phyloP scores from a whole-genome alignment of 108 stramenopile species.

The Tribonema minus region DNA sequence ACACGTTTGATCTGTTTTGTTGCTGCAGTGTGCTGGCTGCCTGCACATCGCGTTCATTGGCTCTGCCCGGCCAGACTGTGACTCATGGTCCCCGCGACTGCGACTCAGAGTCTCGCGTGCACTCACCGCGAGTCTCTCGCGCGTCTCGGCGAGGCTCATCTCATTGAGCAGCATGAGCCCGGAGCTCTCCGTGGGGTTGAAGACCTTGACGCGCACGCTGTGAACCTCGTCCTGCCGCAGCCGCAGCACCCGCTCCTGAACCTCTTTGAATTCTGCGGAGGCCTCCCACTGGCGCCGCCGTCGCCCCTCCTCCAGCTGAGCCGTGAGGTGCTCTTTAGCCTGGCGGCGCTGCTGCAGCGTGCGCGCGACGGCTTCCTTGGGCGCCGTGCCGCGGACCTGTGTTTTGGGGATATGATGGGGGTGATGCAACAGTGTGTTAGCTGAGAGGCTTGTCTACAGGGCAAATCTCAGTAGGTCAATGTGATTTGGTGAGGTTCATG shows the following conservation, averaged over 20 bases:
- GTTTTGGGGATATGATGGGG: no score
- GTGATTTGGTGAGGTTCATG: no score
- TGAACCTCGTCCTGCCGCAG: conserved; percentile 57
- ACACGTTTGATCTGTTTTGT: no score
- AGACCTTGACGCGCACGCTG: conserved; percentile 45
- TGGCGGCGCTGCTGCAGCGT: conserved; percentile 18
- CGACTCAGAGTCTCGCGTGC: background rate
- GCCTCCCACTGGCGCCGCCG: background rate
- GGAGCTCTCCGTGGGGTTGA: conserved; percentile 60
- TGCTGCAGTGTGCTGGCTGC: no score
- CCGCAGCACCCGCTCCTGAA: conserved; percentile 17
- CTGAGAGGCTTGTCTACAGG: no score
- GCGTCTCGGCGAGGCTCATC: conserved; percentile 61
- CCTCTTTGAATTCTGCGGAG: background rate
- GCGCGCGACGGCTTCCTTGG: conserved; percentile 44
- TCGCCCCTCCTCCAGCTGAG: conserved; percentile 37
- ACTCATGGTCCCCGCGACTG: no score
- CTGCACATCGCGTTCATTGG: no score
- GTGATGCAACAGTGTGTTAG: no score
- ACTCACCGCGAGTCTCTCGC: conserved; percentile 46
- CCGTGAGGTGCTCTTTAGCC: conserved; percentile 13
- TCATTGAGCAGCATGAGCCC: conserved; percentile 60
- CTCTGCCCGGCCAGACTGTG: no score
- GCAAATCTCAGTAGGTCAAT: no score
- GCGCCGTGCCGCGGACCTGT: conserved; percentile 50